phyloP scores from a whole-genome alignment of 345 rosid genomes.

The Hibiscus tridactylites region DNA sequence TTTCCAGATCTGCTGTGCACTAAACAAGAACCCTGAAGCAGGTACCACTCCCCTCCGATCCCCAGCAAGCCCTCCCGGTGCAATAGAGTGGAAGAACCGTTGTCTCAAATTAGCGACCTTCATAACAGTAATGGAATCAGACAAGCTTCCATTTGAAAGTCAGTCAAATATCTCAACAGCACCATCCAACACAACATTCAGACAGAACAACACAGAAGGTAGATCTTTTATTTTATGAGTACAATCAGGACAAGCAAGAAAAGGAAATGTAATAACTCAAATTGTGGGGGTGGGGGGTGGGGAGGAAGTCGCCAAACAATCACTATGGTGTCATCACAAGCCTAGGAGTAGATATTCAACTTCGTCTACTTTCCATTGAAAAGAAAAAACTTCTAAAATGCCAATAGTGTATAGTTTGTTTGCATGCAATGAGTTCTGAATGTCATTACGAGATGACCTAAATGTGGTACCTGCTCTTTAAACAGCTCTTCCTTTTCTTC shows the following conservation, averaged over 20 bases:
- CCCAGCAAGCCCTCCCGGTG: constrained; percentile 98
- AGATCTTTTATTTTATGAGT: background rate
- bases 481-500: constrained; percentile 98
- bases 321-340: background rate
- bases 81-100: constrained; percentile 81
- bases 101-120: constrained; percentile 88
- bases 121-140: constrained; percentile 14
- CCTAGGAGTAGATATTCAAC: background rate
- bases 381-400: background rate
- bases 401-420: background rate
- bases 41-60: constrained; percentile 97
- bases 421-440: background rate
- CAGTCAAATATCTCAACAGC: background rate
- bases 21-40: constrained; percentile 93
- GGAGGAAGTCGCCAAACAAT: background rate
- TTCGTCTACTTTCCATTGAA: too few species aligned
- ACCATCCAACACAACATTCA: background rate
- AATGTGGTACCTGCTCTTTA: constrained; percentile 68
- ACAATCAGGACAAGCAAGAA: background rate
- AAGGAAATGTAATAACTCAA: background rate
- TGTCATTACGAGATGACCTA: background rate
- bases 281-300: background rate
- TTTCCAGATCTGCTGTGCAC: constrained; percentile 87
- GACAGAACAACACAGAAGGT: background rate
- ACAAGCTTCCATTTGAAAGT: background rate